A percentile compares a stretch with the other conserved stretches of the same genome.
Conservation (phyloP, 441 rosid species). For the Brassica hybrid region DNA sequence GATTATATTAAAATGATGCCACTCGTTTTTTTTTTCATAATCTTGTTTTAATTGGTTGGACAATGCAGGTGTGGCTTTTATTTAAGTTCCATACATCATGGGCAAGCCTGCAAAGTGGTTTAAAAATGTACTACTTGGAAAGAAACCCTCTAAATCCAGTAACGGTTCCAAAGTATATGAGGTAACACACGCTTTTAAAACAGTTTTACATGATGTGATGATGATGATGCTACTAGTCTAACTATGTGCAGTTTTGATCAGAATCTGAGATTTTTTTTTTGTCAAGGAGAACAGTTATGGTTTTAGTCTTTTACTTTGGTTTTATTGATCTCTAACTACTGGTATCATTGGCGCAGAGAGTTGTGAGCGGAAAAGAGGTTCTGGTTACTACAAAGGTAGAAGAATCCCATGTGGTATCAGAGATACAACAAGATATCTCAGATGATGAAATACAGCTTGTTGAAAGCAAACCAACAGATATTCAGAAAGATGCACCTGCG, state of each 20-base stretch:
- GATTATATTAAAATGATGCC: too few species aligned
- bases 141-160: slow-evolving; percentile 71
- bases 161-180: slow-evolving; percentile 57
- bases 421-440: slow-evolving; percentile 49
- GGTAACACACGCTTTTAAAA: slow-evolving; percentile 47
- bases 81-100: slow-evolving; percentile 46
- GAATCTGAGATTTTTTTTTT: neutral
- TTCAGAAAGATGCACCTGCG: slow-evolving; percentile 40
- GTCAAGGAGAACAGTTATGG: neutral
- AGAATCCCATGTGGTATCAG: slow-evolving; percentile 55
- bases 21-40: too few species aligned
- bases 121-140: slow-evolving; percentile 76
- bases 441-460: slow-evolving; percentile 47
- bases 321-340: slow-evolving; percentile 16
- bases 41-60: slow-evolving; percentile 36
- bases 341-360: slow-evolving; percentile 50
- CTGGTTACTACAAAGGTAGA: slow-evolving; percentile 60
- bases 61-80: slow-evolving; percentile 30
- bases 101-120: slow-evolving; percentile 86
- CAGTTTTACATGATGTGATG: neutral
- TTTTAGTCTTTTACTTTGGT: neutral
- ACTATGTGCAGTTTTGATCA: slow-evolving; percentile 11
- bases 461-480: slow-evolving; percentile 46
- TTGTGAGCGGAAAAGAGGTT: slow-evolving; percentile 53
- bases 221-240: slow-evolving; percentile 12